Percentiles rank a stretch among this genome's conserved stretches.
These are phyloP conservation scores for Solanum acaule DNA, from an alignment of 257 asterid genomes.

Conservation along the genomic window DNA sequence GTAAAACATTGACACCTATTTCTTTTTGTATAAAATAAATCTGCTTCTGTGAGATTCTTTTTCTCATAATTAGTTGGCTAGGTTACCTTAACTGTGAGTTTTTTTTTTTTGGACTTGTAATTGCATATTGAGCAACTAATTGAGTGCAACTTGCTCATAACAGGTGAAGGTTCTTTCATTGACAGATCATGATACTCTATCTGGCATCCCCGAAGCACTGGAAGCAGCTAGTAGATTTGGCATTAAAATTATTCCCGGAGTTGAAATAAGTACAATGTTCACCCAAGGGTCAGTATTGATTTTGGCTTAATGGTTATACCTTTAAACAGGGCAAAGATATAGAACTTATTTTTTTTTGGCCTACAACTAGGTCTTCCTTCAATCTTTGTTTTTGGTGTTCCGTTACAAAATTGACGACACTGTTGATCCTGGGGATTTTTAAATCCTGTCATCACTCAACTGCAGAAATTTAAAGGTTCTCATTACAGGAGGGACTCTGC, in stretches of 20 bases:
- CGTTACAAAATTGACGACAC: not conserved
- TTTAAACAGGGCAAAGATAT: not conserved
- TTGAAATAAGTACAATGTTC: slow-evolving; percentile 89
- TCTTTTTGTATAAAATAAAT: not conserved
- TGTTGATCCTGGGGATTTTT: not conserved
- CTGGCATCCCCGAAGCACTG: slow-evolving; percentile 87
- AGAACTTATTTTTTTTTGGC: not conserved
- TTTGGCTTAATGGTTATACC: not conserved
- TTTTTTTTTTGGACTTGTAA: not conserved
- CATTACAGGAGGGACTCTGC: slow-evolving; percentile 54
- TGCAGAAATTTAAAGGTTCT: not conserved
- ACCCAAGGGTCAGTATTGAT: slow-evolving; percentile 47
- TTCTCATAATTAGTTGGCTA: not conserved
- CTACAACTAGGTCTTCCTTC: not conserved
- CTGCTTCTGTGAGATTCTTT: not conserved
- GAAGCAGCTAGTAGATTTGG: slow-evolving; percentile 87
- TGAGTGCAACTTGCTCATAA: slow-evolving; percentile 24
- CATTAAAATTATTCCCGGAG: slow-evolving; percentile 92
- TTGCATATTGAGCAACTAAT: not conserved
- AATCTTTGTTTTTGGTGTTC: not conserved
- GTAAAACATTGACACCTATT: not conserved
- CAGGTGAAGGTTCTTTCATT: slow-evolving; percentile 97
- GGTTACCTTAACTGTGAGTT: not conserved
- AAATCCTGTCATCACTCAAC: not conserved
- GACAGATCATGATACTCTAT: slow-evolving; percentile 95